phyloP scores from a whole-genome alignment of 805 yeast species.

The Diddensiella caesifluorescens region DNA sequence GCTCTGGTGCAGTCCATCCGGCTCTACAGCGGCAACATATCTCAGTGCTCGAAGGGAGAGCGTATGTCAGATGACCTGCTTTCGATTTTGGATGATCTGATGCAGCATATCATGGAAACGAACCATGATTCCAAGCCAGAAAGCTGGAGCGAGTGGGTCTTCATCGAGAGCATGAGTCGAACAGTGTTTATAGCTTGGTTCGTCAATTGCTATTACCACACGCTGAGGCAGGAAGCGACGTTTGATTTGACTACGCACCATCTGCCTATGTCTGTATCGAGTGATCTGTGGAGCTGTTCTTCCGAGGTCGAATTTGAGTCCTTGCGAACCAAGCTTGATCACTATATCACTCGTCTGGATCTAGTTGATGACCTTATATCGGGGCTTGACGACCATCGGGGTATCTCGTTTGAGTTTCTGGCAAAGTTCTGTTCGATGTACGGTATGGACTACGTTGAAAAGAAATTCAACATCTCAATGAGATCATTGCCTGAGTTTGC shows the following conservation, averaged over 20 bases:
- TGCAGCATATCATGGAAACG: neutral
- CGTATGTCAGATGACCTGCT: too few relatives aligned
- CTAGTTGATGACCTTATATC: too few relatives aligned
- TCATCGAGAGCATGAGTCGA: neutral
- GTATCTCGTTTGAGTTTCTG: too few relatives aligned
- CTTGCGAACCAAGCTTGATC: too few relatives aligned
- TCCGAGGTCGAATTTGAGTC: neutral
- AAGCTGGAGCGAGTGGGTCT: conserved; percentile 1
- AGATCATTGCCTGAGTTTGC: too few relatives aligned
- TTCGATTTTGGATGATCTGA: neutral
- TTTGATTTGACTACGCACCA: neutral
- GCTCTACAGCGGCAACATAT: conserved; percentile 11
- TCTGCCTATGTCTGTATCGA: conserved; percentile 3
- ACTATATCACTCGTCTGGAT: too few relatives aligned
- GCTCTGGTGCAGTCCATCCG: conserved; percentile 7
- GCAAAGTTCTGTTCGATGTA: too few relatives aligned
- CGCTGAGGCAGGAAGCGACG: neutral
- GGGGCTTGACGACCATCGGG: too few relatives aligned
- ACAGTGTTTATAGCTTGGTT: neutral
- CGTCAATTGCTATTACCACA: neutral
- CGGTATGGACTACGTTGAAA: too few relatives aligned
- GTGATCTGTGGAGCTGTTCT: neutral
- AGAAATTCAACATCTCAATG: too few relatives aligned
- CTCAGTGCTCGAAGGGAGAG: conserved; percentile 5
- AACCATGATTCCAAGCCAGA: neutral